Base-by-base conservation (phyloP, 805 yeast genomes). In the Ogataea pilisensis region DNA sequence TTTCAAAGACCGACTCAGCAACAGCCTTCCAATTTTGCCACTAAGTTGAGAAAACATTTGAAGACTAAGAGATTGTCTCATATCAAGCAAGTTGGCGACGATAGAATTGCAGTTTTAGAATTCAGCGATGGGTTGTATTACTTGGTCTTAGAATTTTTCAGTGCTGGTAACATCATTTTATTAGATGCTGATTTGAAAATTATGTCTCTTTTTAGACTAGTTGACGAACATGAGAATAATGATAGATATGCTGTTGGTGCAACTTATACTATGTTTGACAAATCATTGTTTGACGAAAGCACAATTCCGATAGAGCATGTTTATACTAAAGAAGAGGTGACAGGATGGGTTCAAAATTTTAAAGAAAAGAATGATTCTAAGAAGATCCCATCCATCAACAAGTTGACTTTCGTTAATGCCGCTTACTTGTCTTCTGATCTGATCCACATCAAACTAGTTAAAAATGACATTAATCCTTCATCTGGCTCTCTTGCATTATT, bases 161-260 rank as follows among this genome's bases (percentile, higher is more conserved):
- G 96, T 57, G 96, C 96, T 3, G 99, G 99, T 21, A 91, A 91
- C 57, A 76, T 91, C 40, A 67, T 91, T 16, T 68, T 91, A 17
- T 68, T 91, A 46, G 95, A 91, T 60, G 72, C 77, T 22, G 73
- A 81, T 17, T 61, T 70, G 44, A 80, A 75, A 51, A 88, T 90
- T 37, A 51, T 89, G 53, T 70, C 91, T 0, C 64, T 89, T 22
- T 90, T 85, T 57, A 77, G 97, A 62, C 66, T 83, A 18, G 96
- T 88, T 8, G 77, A 77, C 26, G 95, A 85, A 39, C 76, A 80
- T 53, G 85, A 76, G 28, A 78, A 77, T 48, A 76, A 75, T 40
- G 79, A 69, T 24, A 70, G 70, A 43, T 81, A 81, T 55, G 85
- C 87, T 1, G 90, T 87, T 22, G 93, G 91, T 17, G 88, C 82